These are phyloP conservation scores for Pleurotus eryngii DNA, from an alignment of 768 basidiomycete genomes.

Conservation along the genomic window DNA sequence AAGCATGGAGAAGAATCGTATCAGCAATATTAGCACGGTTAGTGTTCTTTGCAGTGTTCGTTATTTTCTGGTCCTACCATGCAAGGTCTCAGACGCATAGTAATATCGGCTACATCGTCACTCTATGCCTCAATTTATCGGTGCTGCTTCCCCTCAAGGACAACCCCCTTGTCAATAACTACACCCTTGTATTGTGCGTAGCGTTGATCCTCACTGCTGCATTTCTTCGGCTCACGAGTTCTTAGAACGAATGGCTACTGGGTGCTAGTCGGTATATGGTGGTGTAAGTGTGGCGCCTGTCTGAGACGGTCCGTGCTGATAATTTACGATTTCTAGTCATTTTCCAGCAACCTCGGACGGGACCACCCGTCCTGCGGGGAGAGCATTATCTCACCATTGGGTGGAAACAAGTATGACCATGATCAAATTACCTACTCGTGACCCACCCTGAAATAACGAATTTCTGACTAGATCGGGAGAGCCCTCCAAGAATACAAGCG, in stretches of 20 bases:
- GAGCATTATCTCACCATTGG: constrained; percentile 79
- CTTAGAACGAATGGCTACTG: constrained; percentile 69
- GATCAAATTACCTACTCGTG: too few species aligned
- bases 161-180: constrained; percentile 70
- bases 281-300: constrained; percentile 54
- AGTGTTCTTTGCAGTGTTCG: constrained; percentile 12
- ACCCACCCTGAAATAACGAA: neutral
- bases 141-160: constrained; percentile 59
- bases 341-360: constrained; percentile 81
- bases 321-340: constrained; percentile 49
- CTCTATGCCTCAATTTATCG: constrained; percentile 63
- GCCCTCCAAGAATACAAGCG: constrained; percentile 73
- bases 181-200: constrained; percentile 63
- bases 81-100: constrained; percentile 56
- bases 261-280: constrained; percentile 83
- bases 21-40: constrained; percentile 83
- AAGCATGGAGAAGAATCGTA: constrained; percentile 78
- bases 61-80: neutral
- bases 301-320: neutral
- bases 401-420: constrained; percentile 69
- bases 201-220: neutral
- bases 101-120: constrained; percentile 71
- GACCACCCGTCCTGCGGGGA: constrained; percentile 73
- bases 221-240: neutral
- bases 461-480: constrained; percentile 61